Evolutionary conservation across 306 rosid genomes (phyloP), one percentile per base, ranked within the genome.

Genomic region (Albizia julibrissin): DNA sequence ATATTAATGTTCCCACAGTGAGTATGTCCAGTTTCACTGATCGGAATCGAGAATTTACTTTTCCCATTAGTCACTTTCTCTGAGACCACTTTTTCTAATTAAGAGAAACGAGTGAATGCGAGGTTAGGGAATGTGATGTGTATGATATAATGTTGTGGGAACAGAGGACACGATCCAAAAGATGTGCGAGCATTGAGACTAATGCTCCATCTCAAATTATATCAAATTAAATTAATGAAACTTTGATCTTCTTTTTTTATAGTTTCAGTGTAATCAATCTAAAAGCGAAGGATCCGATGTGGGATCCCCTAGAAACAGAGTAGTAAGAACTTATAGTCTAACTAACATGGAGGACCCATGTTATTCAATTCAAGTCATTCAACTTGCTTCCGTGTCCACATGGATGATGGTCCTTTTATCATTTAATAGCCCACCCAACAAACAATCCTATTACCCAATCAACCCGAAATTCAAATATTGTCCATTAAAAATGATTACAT

Each of bases 131-230:
- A 75, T 70, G 76, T 82, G 89, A 75, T 78, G 15, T 49, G 27
- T 59, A 65, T 40, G 61, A 69, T 69, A 4, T 26, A 19, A 21
- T 85, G 92, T 84, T 56, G 76, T 39, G 80, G 75, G 40, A 46
- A 79, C 74, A 43, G 79, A 77, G 76, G 87, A 90, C 93, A 88
- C 26, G 90, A 88, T 85, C 90, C 91, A 82, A 84, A 84, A 80
- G 78, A 78, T 59, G 73, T 47, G 89, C 89, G 50, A 80, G 69
- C 86, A 74, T 71, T 80, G 75, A 33, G 42, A 69, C 49, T 46
- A 50, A 54, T 21, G 22, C 12, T 68, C 22, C 64, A 31, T 29
- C 24, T 33, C 34, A 33, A 33, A 33, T 33, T 2, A 33, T 33
- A 33, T 69, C 24, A n/a, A 52, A 47, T 62, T 78, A 79, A 66